phyloP scores from a whole-genome alignment of 768 basidiomycete species.

The Flagelloscypha sp. region DNA sequence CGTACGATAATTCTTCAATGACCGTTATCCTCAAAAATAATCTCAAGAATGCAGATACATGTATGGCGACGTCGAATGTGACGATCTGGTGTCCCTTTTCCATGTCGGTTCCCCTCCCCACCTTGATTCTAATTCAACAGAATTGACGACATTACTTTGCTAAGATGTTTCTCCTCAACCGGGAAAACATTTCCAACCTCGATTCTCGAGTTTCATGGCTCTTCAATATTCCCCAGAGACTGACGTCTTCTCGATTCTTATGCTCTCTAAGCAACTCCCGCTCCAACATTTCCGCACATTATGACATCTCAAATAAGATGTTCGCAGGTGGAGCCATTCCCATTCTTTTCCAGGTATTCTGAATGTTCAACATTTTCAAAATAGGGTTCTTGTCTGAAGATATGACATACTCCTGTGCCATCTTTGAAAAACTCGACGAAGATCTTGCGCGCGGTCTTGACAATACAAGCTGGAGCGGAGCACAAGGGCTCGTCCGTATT shows the following conservation, averaged over 20 bases:
- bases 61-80: constrained; percentile 67
- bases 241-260: constrained; percentile 53
- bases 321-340: constrained; percentile 44
- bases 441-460: constrained; percentile 33
- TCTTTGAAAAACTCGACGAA: constrained; percentile 56
- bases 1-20: too few species aligned
- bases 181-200: constrained; percentile 39
- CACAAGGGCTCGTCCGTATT: constrained; percentile 25
- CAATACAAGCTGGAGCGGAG: constrained; percentile 26
- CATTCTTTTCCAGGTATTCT: constrained; percentile 6
- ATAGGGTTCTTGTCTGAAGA: constrained; percentile 53
- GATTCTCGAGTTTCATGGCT: constrained; percentile 43
- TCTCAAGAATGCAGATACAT: too few species aligned
- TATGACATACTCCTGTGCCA: constrained; percentile 74
- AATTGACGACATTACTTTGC: background rate
- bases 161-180: constrained; percentile 59
- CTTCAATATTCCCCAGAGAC: constrained; percentile 43
- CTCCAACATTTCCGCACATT: constrained; percentile 67
- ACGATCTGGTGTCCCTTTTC: constrained; percentile 58
- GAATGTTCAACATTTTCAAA: constrained; percentile 3
- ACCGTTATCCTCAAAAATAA: too few species aligned
- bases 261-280: constrained; percentile 59
- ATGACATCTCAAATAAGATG: constrained; percentile 75
- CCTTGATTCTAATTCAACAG: background rate
- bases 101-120: constrained; percentile 29